Evolutionary conservation across 495 filamentous ascomycete genomes (phyloP).

Genomic region (Melanomma pulvis-pyrius): DNA sequence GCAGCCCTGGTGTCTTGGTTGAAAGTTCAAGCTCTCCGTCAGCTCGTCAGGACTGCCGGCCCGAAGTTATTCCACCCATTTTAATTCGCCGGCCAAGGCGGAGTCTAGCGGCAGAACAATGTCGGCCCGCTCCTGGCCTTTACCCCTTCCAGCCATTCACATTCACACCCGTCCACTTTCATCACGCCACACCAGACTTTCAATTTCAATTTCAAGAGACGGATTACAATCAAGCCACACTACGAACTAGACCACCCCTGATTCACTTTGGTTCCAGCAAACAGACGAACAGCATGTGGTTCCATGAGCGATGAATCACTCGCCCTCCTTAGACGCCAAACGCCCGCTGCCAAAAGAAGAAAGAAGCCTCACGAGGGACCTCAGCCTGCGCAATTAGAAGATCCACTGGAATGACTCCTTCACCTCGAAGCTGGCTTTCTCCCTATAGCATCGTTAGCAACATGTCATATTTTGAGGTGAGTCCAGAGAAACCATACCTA

Average conservation of each 20-base stretch:
- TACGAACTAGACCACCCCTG: too few relatives aligned
- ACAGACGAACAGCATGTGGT: background rate
- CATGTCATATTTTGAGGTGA: background rate
- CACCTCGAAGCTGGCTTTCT: conserved; percentile 32
- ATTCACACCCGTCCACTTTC: background rate
- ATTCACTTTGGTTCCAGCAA: background rate
- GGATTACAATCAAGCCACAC: too few relatives aligned
- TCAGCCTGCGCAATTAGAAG: conserved; percentile 23
- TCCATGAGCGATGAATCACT: background rate
- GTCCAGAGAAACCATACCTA: conserved; percentile 35
- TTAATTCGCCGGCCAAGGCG: background rate
- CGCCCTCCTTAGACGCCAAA: background rate
- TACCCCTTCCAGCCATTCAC: background rate
- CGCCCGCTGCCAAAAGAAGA: conserved; percentile 11
- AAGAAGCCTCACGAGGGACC: background rate
- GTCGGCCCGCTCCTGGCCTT: background rate
- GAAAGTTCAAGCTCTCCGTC: background rate
- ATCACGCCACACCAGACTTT: background rate
- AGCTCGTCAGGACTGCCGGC: background rate
- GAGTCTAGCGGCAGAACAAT: background rate
- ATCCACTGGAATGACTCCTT: conserved; percentile 40
- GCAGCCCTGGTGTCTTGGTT: too few relatives aligned
- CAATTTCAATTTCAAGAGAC: background rate
- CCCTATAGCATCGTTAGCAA: conserved; percentile 25
- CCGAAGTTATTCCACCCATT: background rate